Evolutionary conservation across 495 filamentous ascomycete species (phyloP).

Genomic region (Physcia stellaris): DNA sequence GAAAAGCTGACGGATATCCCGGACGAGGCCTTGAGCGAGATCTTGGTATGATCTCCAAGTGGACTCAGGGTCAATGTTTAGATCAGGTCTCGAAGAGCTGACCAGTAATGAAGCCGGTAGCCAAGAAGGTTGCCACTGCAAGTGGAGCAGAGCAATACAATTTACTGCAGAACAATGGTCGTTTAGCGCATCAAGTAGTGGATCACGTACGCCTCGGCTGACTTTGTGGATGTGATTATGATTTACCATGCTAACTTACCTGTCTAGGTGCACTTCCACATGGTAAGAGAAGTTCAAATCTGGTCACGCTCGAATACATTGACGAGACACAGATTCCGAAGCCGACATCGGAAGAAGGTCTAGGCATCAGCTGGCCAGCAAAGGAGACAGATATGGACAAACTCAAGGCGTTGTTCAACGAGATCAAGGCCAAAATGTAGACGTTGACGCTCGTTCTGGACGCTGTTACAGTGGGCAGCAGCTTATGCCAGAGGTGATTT

Average conservation of each 20-base stretch:
- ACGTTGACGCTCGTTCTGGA: too few relatives aligned
- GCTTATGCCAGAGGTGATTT: too few relatives aligned
- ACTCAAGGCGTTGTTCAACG: conserved; percentile 65
- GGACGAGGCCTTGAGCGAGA: conserved; percentile 71
- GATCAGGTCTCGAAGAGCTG: too few relatives aligned
- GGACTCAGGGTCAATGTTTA: not conserved
- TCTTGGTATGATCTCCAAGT: conserved; percentile 44
- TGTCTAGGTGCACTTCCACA: conserved; percentile 75
- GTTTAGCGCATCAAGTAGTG: conserved; percentile 85
- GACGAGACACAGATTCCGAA: conserved; percentile 87
- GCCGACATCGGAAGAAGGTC: conserved; percentile 70
- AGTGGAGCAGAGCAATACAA: conserved; percentile 74
- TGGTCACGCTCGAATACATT: too few relatives aligned
- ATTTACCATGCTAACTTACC: not conserved
- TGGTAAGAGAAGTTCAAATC: too few relatives aligned
- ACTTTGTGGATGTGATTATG: too few relatives aligned
- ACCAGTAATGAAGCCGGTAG: conserved; percentile 78
- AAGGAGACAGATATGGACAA: conserved; percentile 67
- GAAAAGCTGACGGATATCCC: conserved; percentile 87
- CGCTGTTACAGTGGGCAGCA: too few relatives aligned
- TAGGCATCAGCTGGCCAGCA: conserved; percentile 69
- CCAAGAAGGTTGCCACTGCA: conserved; percentile 73
- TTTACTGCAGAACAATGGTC: conserved; percentile 91
- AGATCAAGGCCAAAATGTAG: conserved; percentile 84
- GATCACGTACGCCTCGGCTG: conserved; percentile 54